These are phyloP conservation scores for Monosporozyma yasuniensis DNA, from an alignment of 805 yeast species.

Conservation along the genomic window DNA sequence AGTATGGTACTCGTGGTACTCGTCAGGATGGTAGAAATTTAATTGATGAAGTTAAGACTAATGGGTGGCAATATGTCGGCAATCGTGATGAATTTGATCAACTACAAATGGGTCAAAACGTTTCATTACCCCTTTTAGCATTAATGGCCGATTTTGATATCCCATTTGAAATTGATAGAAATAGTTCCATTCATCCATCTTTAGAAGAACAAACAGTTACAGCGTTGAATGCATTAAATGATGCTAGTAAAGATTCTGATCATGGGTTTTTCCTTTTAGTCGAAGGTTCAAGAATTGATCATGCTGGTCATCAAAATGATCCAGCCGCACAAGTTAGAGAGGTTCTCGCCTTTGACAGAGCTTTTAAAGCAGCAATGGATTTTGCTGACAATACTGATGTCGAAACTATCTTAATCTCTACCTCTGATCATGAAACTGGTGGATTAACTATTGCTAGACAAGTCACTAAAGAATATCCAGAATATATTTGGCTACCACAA, in stretches of 20 bases:
- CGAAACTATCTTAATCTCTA: slow-evolving; percentile 71
- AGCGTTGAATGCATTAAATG: slow-evolving; percentile 59
- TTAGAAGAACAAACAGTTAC: slow-evolving; percentile 69
- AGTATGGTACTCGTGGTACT: slow-evolving; percentile 39
- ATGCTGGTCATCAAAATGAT: slow-evolving; percentile 90
- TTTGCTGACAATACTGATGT: slow-evolving; percentile 59
- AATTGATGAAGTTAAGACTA: slow-evolving; percentile 40
- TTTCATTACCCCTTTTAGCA: slow-evolving; percentile 67
- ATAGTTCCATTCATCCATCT: slow-evolving; percentile 54
- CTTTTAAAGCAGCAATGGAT: slow-evolving; percentile 64
- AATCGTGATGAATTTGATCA: slow-evolving; percentile 51
- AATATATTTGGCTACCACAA: slow-evolving; percentile 81
- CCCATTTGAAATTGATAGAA: slow-evolving; percentile 78
- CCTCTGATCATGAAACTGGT: slow-evolving; percentile 95
- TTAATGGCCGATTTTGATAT: slow-evolving; percentile 68
- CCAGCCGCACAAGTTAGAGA: slow-evolving; percentile 92
- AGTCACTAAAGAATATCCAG: slow-evolving; percentile 60
- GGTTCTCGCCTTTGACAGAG: slow-evolving; percentile 77
- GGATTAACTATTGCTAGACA: slow-evolving; percentile 87
- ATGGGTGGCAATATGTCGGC: slow-evolving; percentile 64
- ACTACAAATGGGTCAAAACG: slow-evolving; percentile 49
- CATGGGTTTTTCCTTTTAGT: slow-evolving; percentile 79
- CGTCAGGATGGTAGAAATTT: slow-evolving; percentile 64
- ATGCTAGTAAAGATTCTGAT: slow-evolving; percentile 63
- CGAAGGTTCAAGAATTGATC: slow-evolving; percentile 92